A percentile compares a stretch with the other conserved stretches of the same genome.
phyloP scores from a whole-genome alignment of 768 basidiomycete genomes.

The Jaapia argillacea region DNA sequence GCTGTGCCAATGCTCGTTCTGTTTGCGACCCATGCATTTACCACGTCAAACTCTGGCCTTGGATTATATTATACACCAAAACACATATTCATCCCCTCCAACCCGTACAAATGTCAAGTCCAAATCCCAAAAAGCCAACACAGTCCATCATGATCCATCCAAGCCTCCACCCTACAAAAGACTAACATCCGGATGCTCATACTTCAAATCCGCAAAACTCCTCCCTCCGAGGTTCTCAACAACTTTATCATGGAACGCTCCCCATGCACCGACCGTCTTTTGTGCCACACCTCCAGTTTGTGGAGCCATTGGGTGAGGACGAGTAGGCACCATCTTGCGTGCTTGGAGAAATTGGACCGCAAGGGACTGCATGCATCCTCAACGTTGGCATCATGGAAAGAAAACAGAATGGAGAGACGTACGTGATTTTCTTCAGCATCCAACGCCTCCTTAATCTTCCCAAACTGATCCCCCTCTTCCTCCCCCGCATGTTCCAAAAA shows the following conservation, averaged over 20 bases:
- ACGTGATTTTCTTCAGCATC: slow-evolving; percentile 14
- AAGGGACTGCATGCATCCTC: slow-evolving; percentile 5
- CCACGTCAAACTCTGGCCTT: too few species aligned
- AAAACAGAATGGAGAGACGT: not conserved
- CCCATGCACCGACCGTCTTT: slow-evolving; percentile 12
- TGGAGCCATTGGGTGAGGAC: slow-evolving; percentile 12
- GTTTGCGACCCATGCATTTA: too few species aligned
- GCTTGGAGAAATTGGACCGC: slow-evolving; percentile 12
- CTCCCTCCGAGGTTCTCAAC: slow-evolving; percentile 10
- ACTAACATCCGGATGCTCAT: slow-evolving; percentile 9
- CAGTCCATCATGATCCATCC: too few species aligned
- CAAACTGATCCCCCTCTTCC: slow-evolving; percentile 13
- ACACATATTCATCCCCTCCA: too few species aligned
- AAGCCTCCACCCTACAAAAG: too few species aligned
- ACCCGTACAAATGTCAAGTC: too few species aligned
- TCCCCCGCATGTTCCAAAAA: slow-evolving; percentile 14
- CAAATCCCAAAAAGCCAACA: too few species aligned
- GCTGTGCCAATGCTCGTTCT: too few species aligned
- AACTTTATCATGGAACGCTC: slow-evolving; percentile 11
- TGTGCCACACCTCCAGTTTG: slow-evolving; percentile 13
- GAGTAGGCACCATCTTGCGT: slow-evolving; percentile 11
- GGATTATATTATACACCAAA: too few species aligned
- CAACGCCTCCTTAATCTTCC: slow-evolving; percentile 6
- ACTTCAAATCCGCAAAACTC: slow-evolving; percentile 11
- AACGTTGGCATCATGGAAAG: not conserved